A percentile compares a stretch with the other conserved stretches of the same genome.
Conservation (phyloP, 2,329 filamentous ascomycete genomes). For the Diaporthe citri region DNA sequence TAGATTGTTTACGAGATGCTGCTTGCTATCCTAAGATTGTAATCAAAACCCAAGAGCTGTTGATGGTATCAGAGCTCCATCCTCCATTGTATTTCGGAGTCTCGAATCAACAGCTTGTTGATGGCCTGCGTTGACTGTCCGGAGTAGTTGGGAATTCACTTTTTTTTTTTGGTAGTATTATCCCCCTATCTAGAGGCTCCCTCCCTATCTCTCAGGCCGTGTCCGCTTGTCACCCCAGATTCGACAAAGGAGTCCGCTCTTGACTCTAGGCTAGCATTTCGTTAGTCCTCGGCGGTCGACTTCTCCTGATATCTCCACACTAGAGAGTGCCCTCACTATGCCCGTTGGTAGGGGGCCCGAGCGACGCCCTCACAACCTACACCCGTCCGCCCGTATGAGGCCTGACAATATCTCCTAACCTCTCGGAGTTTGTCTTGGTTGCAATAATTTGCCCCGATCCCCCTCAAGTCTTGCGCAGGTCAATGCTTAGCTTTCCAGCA, state of each 20-base stretch:
- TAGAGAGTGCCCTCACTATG: not conserved
- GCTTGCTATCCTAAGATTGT: conserved; percentile 34
- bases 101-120: not conserved
- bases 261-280: not conserved
- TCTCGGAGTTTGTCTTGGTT: not conserved
- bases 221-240: not conserved
- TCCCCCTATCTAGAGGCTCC: conserved; percentile 1
- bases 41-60: conserved; percentile 12
- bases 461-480: not conserved
- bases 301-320: not conserved
- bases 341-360: not conserved
- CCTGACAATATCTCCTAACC: not conserved
- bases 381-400: not conserved
- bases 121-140: not conserved
- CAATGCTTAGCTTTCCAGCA: not conserved
- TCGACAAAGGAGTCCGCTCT: conserved; percentile 1
- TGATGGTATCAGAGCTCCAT: not conserved
- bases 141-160: not conserved
- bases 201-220: not conserved
- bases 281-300: not conserved
- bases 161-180: not conserved
- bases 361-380: not conserved
- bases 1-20: conserved; percentile 28
- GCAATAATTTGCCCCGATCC: not conserved
- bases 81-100: not conserved